Percentiles rank a stretch among this genome's conserved stretches.
These are phyloP conservation scores for Tirmania nivea DNA, from an alignment of 495 filamentous ascomycete species.

Conservation along the genomic window DNA sequence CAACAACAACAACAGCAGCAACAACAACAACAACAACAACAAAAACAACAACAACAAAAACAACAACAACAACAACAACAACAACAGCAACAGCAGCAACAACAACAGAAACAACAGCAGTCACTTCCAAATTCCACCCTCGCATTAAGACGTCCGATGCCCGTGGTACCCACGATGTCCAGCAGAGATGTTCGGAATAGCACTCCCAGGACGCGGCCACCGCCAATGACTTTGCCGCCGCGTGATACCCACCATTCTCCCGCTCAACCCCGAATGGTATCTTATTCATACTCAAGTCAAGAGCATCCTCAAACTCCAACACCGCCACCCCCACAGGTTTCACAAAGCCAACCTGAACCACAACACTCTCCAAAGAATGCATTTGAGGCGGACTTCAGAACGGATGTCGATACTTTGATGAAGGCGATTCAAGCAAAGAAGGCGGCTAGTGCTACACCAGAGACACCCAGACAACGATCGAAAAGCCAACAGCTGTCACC, in stretches of 20 bases:
- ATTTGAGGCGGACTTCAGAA: constrained; percentile 42
- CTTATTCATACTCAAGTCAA: not conserved
- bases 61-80: constrained; percentile 8
- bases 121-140: not conserved
- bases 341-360: constrained; percentile 9
- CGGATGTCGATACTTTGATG: constrained; percentile 77
- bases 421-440: constrained; percentile 63
- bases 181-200: not conserved
- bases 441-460: constrained; percentile 16
- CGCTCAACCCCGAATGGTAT: not conserved
- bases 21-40: constrained; percentile 14
- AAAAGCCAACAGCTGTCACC: not conserved
- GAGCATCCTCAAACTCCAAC: not conserved
- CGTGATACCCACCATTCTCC: not conserved
- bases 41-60: constrained; percentile 15
- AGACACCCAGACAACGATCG: constrained; percentile 10
- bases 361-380: constrained; percentile 12
- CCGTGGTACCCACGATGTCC: not conserved
- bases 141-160: not conserved
- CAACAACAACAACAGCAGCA: constrained; percentile 2
- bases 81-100: not conserved
- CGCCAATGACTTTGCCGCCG: not conserved
- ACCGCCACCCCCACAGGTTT: not conserved
- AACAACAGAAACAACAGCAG: not conserved
- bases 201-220: not conserved